Conservation (phyloP, 441 rosid genomes). For the Hura crepitans region DNA sequence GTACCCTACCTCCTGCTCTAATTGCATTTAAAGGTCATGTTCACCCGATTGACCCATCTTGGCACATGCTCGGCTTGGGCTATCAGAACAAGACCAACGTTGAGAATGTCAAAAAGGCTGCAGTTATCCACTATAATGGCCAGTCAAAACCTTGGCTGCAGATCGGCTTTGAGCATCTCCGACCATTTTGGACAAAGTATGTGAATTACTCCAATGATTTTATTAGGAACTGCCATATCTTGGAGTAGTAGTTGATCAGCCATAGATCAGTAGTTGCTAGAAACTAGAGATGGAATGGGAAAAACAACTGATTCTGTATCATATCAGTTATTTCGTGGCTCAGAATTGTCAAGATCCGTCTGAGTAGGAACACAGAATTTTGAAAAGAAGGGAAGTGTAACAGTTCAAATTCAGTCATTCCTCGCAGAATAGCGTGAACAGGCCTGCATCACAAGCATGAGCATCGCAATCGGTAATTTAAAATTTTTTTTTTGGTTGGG, state of each 20-base stretch:
- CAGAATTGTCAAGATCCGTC: conserved; percentile 23
- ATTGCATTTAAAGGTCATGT: conserved; percentile 91
- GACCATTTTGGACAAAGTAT: conserved; percentile 94
- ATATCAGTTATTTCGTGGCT: conserved; percentile 21
- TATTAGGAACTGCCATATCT: conserved; percentile 80
- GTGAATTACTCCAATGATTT: conserved; percentile 93
- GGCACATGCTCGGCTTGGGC: conserved; percentile 99
- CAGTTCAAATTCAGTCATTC: conserved; percentile 30
- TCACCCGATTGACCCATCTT: conserved; percentile 76
- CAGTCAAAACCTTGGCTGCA: conserved; percentile 97
- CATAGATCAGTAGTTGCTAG: conserved; percentile 36
- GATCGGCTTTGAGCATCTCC: conserved; percentile 93
- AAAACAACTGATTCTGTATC: conserved; percentile 21
- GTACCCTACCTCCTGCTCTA: conserved; percentile 94
- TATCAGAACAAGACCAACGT: conserved; percentile 71
- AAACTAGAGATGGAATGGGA: conserved; percentile 32
- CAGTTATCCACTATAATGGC: conserved; percentile 96
- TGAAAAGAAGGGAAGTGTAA: conserved; percentile 24
- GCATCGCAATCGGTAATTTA: conserved; percentile 51
- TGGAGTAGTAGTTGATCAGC: conserved; percentile 51
- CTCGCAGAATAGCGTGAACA: conserved; percentile 19
- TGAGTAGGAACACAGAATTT: conserved; percentile 33
- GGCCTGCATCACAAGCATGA: conserved; percentile 37
- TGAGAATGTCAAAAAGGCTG: conserved; percentile 69
- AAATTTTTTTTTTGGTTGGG: conserved; percentile 43